Base-by-base conservation (phyloP, 352 stramenopile genomes). In the Phytopythium kandeliae region DNA sequence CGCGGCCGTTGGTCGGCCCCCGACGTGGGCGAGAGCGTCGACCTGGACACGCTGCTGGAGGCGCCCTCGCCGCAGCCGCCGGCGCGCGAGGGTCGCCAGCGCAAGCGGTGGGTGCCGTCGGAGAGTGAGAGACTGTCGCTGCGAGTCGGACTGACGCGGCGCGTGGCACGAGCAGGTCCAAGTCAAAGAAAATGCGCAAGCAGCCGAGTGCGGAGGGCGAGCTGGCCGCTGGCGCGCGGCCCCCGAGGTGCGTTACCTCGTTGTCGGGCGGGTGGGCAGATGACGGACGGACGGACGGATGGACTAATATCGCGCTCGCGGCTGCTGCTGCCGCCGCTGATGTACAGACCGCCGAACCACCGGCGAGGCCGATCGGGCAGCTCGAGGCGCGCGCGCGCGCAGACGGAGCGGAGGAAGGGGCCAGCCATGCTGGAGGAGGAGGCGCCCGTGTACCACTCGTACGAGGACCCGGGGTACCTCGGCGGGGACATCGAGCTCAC, bases 31-130 rank as follows among this genome's bases (percentile, higher is more conserved):
- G 74, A 86, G 54, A 85, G 71, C 42, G 78, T 89, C 24, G 81
- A 92, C 34, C 67, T 92, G n/a, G 81, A 92, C 62, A 87, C 76
- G 49, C 53, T 92, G 24, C 56, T 92, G 36, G 77, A 88, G 54
- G 81, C 81, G 22, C 81, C 81, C 7, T 92, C 81, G 1, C 81
- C 78, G 24, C 64, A 71, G 38, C 56, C 52, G 31, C 31, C 34
- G 5, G 22, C 40, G 12, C 40, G 24, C n/a, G 8, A 45, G 42
- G 55, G 57, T 30, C 60, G 65, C 36, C 71, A 73, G 48, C 74
- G 78, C 46, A 80, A 75, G 37, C 86, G 82, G 79, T 88, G 54
- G 34, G 74, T 77, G 4, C 24, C 19, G 21, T 19, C n/a, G n/a
- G n/a, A n/a, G n/a, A n/a, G n/a, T n/a, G n/a, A n/a, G n/a, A n/a